Conservation (phyloP, 2,329 filamentous ascomycete species). For the Sclerotinia minor region DNA sequence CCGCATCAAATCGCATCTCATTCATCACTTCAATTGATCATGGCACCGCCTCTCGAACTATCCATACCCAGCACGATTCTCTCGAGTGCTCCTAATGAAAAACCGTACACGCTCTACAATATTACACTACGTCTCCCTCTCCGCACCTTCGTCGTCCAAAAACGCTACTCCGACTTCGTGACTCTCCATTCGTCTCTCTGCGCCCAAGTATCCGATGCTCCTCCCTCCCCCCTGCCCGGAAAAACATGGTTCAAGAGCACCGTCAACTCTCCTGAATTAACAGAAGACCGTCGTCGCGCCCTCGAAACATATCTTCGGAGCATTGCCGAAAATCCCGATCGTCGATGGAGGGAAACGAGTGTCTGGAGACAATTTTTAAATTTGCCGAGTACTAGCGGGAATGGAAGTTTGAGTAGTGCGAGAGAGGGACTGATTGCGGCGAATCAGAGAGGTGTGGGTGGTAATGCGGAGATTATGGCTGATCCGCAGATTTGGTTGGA, state of each 20-base stretch:
- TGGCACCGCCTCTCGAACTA: conserved; percentile 67
- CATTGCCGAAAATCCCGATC: conserved; percentile 72
- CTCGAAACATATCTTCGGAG: conserved; percentile 71
- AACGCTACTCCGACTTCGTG: conserved; percentile 80
- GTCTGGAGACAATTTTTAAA: conserved; percentile 74
- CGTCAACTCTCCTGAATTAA: conserved; percentile 65
- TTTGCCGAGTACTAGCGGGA: conserved; percentile 53
- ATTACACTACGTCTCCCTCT: conserved; percentile 75
- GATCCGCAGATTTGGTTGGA: conserved; percentile 67
- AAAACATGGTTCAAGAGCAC: conserved; percentile 80
- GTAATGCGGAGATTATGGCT: conserved; percentile 33
- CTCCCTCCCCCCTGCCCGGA: conserved; percentile 65
- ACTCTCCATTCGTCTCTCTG: conserved; percentile 64
- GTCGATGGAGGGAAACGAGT: conserved; percentile 71
- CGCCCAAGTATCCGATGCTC: conserved; percentile 59
- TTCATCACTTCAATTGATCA: conserved; percentile 38
- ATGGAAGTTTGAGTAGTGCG: conserved; percentile 41
- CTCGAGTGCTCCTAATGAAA: conserved; percentile 51
- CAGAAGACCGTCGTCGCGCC: conserved; percentile 66
- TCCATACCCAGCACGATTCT: conserved; percentile 66
- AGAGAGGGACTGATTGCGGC: conserved; percentile 38
- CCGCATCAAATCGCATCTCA: conserved; percentile 4
- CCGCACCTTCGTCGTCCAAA: conserved; percentile 72
- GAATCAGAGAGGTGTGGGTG: conserved; percentile 33
- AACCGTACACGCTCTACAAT: conserved; percentile 73